Conservation (phyloP, 176 grass and related monocot species). For the Juncus inflexus region DNA sequence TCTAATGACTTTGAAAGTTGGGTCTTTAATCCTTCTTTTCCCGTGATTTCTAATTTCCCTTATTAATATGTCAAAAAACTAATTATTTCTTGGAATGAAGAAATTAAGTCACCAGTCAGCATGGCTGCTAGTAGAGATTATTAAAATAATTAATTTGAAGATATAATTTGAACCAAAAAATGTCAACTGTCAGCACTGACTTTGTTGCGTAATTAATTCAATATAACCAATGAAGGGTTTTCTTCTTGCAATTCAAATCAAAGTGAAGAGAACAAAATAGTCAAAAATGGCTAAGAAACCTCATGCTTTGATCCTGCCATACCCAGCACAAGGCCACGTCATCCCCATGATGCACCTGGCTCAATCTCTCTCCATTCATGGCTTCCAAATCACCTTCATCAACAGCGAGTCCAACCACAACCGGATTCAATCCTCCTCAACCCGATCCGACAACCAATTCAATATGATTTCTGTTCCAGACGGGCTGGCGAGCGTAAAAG, state of each 20-base stretch:
- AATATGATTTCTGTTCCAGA: constrained; percentile 19
- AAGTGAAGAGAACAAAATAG: background rate
- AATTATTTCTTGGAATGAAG: no score
- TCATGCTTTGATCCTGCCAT: constrained; percentile 51
- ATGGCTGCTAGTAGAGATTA: no score
- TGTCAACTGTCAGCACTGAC: no score
- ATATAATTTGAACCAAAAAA: no score
- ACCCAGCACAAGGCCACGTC: constrained; percentile 73
- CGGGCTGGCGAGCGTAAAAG: constrained; percentile 17
- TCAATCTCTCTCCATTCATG: constrained; percentile 34
- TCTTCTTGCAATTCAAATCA: background rate
- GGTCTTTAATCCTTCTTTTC: no score
- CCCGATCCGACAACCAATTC: no score
- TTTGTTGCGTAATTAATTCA: background rate
- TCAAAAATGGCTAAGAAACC: constrained; percentile 19
- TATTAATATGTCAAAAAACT: no score
- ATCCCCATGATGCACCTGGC: constrained; percentile 55
- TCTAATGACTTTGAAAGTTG: no score
- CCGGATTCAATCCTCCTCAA: constrained; percentile 14
- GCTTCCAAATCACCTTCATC: constrained; percentile 63
- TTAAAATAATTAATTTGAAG: no score
- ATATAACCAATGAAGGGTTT: background rate
- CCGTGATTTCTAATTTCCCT: no score
- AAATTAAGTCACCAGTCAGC: no score
- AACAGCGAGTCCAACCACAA: constrained; percentile 62